Evolutionary conservation across 441 rosid species (phyloP), one percentile per base, ranked within the genome.

Genomic region (Adansonia grandidieri): DNA sequence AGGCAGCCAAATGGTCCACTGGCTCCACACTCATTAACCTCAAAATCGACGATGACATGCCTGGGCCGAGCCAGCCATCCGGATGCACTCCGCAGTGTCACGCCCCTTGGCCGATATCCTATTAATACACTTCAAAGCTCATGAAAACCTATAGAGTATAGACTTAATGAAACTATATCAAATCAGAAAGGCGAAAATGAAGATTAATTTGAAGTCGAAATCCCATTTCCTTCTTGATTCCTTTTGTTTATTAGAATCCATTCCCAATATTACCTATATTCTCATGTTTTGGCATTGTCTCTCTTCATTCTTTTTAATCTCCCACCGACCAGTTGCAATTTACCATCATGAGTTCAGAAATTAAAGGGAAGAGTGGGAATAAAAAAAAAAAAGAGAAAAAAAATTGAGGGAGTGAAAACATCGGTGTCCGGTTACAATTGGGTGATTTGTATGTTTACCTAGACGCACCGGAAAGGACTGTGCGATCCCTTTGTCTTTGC

Each of bases 401-500:
- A 4, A 48, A 48, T 9, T 48, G 14, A 5, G n/a, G 57, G 57
- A 54, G 1, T 66, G 48, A 66, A 3, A n/a, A 17, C 4, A 66
- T 42, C 28, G 48, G 22, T 42, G 24, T 40, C 24, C 7, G 5
- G 53, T 24, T 4, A 22, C 74, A 53, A 28, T 28, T 28, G 44
- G 28, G 8, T 42, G 42, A 74, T 67, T 71, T 62, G 71, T 37
- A 83, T 7, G 71, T 56, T 75, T 60, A 63, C 14, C 13, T 0
- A 15, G 77, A 71, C 77, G 32, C 48, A 24, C 37, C 6, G 5
- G 11, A 5, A n/a, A 28, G 10, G 48, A 20, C 19, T 4, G 24
- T 65, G 62, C 75, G 64, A 54, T 4, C 17, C 54, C 32, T 67
- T 45, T 19, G 1, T 60, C 24, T 9, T 65, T 66, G 15, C 45